Evolutionary conservation across 345 rosid genomes (phyloP).

Genomic region (Dipteronia sinensis): DNA sequence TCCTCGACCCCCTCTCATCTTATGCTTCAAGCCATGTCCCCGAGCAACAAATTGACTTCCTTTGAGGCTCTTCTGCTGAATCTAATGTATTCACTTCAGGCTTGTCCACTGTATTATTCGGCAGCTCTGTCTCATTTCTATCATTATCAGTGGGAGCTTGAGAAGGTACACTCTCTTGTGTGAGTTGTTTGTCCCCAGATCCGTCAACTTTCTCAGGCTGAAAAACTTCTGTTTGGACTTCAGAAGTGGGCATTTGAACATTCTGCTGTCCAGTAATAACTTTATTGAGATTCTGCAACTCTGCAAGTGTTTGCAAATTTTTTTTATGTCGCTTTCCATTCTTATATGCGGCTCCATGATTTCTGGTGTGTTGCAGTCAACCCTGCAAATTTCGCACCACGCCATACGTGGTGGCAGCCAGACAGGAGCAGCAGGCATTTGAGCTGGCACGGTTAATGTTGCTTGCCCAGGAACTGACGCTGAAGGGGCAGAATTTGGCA

Average conservation of each 20-base stretch:
- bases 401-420: conserved; percentile 35
- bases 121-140: conserved; percentile 26
- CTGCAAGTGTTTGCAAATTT: conserved; percentile 26
- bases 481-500: conserved; percentile 19
- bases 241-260: conserved; percentile 24
- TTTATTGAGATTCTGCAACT: conserved; percentile 28
- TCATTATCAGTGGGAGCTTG: conserved; percentile 13
- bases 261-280: conserved; percentile 25
- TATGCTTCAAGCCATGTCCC: conserved; percentile 30
- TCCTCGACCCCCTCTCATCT: conserved; percentile 34
- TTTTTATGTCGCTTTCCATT: conserved; percentile 46
- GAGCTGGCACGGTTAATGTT: conserved; percentile 8
- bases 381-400: conserved; percentile 49
- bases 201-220: conserved; percentile 22
- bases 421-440: conserved; percentile 27
- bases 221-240: conserved; percentile 9
- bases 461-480: conserved; percentile 23
- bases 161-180: conserved; percentile 8
- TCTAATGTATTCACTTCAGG: conserved; percentile 7
- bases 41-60: conserved; percentile 27
- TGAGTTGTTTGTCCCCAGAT: conserved; percentile 21
- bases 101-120: conserved; percentile 16
- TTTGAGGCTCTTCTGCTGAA: conserved; percentile 29
- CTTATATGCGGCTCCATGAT: conserved; percentile 42
- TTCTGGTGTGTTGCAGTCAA: conserved; percentile 42